Base-by-base conservation (phyloP, 441 rosid species). In the Adansonia rubrostipa region DNA sequence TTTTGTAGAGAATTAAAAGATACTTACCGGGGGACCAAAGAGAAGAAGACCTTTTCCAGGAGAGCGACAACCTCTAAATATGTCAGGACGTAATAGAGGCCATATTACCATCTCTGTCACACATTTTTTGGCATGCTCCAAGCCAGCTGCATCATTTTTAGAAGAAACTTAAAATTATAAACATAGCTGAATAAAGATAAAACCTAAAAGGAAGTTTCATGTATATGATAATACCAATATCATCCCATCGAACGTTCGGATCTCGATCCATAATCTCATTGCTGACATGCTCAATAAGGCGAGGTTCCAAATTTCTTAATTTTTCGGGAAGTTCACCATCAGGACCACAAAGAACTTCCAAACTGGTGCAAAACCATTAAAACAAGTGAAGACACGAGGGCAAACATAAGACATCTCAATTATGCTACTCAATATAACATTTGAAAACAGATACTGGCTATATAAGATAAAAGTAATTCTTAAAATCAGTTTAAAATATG, bases 11-110 rank as follows among this genome's bases (percentile, higher is more conserved):
- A 73, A 78, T 75, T 75, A 74, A 80, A 48, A 76, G 80, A 45
- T 79, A 82, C 89, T 64, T 88, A 96, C 99, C 48, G 98, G 98
- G 72, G 99, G 98, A 73, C 98, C 98, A 86, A 96, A 96, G 77
- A 94, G 96, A 78, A 96, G 99, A 88, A 96, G 96, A 76, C 99
- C 99, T 87, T 88, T 96, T 81, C 98, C 99, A 9, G 98, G 99
- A 68, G 98, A 92, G 73, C 99, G 97, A 77, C 97, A 93, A 60
- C 98, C 99, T 88, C 79, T 90, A 79, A 96, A 96, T 77, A 96
- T 92, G 86, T 96, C 98, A 42, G 98, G 97, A 71, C 98, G 95
- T 81, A 94, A 78, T 81, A 94, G 83, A 42, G 99, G 98, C 99
- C 98, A 96, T 80, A 96, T 92, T 77, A 96, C 97, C 98, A 96